Evolutionary conservation across 306 rosid genomes (phyloP).

Genomic region (Corylus heterophylla): DNA sequence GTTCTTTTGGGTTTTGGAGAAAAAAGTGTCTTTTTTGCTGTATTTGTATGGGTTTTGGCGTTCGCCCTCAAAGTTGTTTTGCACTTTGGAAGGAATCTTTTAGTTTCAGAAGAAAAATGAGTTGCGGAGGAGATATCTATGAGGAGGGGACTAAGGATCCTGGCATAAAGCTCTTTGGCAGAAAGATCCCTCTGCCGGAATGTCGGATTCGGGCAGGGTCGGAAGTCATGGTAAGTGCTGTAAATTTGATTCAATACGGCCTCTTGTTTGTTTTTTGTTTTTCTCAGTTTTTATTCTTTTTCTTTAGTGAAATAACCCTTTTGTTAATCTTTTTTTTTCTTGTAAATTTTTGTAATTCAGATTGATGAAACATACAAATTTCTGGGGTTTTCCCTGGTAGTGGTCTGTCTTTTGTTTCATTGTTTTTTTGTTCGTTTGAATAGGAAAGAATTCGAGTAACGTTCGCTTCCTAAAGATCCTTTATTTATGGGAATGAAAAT

Average conservation of each 20-base stretch:
- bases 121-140: constrained; percentile 29
- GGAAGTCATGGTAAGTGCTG: constrained; percentile 34
- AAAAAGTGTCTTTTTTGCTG: constrained; percentile 5
- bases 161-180: constrained; percentile 66
- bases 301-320: not conserved
- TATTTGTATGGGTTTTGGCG: constrained; percentile 32
- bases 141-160: constrained; percentile 33
- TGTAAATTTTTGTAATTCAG: no score
- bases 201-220: constrained; percentile 48
- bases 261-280: constrained; percentile 3
- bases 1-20: constrained; percentile 22
- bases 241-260: not conserved
- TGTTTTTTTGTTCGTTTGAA: no score
- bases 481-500: no score
- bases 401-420: no score
- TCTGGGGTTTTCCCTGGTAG: no score
- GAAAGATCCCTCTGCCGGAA: constrained; percentile 56
- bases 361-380: no score
- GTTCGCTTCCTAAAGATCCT: no score
- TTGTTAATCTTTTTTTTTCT: not conserved
- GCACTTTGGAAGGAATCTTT: constrained; percentile 8
- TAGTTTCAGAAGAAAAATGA: constrained; percentile 16
- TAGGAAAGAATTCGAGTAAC: no score
- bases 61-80: constrained; percentile 19
- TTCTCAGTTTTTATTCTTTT: not conserved